Evolutionary conservation across 2,329 filamentous ascomycete genomes (phyloP).

Genomic region (Aspergillus intermedius): DNA sequence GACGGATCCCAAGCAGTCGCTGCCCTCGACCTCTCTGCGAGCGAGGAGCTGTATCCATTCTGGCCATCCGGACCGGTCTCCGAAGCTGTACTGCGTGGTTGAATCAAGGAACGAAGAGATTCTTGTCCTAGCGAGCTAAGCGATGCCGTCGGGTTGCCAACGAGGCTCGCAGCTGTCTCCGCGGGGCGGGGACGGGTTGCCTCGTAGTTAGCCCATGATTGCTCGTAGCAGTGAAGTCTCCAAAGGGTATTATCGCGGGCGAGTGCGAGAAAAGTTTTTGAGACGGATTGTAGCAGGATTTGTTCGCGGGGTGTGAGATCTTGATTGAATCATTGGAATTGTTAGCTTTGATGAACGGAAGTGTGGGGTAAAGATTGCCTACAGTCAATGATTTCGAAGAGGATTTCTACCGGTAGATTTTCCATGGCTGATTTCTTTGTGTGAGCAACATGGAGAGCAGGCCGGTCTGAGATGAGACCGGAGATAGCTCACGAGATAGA

Average conservation of each 20-base stretch:
- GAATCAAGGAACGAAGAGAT: slow-evolving; percentile 29
- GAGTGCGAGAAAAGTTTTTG: slow-evolving; percentile 57
- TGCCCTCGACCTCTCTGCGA: slow-evolving; percentile 24
- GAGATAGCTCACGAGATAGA: not conserved
- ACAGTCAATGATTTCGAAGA: slow-evolving; percentile 59
- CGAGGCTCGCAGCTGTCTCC: slow-evolving; percentile 41
- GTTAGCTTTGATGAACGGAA: slow-evolving; percentile 13
- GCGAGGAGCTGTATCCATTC: slow-evolving; percentile 12
- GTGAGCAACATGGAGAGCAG: slow-evolving; percentile 21
- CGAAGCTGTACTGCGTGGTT: slow-evolving; percentile 15
- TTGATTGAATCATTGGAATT: slow-evolving; percentile 25
- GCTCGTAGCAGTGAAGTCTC: slow-evolving; percentile 66
- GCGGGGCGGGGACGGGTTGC: slow-evolving; percentile 14
- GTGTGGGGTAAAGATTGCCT: slow-evolving; percentile 29
- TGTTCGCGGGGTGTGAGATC: slow-evolving; percentile 60
- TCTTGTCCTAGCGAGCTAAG: slow-evolving; percentile 26
- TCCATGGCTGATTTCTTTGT: slow-evolving; percentile 36
- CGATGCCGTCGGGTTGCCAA: slow-evolving; percentile 32
- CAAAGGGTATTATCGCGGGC: slow-evolving; percentile 71
- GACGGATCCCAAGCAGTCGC: slow-evolving; percentile 74
- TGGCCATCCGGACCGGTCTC: slow-evolving; percentile 1
- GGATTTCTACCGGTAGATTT: slow-evolving; percentile 57
- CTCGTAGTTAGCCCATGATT: slow-evolving; percentile 60
- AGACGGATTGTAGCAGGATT: slow-evolving; percentile 63
- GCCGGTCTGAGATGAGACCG: not conserved